Evolutionary conservation across 1,284 basidiomycete genomes (phyloP).

Genomic region (Fomitopsis schrenkii): DNA sequence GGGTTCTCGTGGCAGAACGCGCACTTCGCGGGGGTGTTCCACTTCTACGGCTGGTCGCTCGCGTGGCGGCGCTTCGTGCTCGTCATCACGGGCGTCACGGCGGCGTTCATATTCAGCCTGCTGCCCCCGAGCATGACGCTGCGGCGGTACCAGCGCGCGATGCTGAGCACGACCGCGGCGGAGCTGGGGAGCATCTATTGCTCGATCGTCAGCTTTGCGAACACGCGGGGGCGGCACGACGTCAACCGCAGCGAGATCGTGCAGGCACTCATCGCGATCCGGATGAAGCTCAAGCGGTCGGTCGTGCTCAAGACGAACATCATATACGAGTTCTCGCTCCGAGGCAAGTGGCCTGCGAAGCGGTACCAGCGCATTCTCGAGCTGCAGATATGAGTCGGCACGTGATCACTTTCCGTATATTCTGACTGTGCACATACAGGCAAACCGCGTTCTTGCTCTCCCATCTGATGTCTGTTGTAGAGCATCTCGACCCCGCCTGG

Average conservation of each 20-base stretch:
- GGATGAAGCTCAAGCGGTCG: slow-evolving; percentile 60
- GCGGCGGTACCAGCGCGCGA: slow-evolving; percentile 59
- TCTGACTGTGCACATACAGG: slow-evolving; percentile 30
- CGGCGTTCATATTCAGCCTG: slow-evolving; percentile 65
- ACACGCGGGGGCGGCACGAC: slow-evolving; percentile 36
- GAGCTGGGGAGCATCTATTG: slow-evolving; percentile 68
- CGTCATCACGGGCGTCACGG: slow-evolving; percentile 56
- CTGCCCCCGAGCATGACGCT: slow-evolving; percentile 70
- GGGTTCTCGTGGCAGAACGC: slow-evolving; percentile 72
- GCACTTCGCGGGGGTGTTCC: slow-evolving; percentile 42
- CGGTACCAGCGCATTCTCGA: slow-evolving; percentile 65
- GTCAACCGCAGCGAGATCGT: slow-evolving; percentile 49
- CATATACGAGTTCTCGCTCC: slow-evolving; percentile 68
- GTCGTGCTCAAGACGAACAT: slow-evolving; percentile 53
- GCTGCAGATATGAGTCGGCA: slow-evolving; percentile 48
- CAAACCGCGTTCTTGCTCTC: slow-evolving; percentile 59
- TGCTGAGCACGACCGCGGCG: slow-evolving; percentile 55
- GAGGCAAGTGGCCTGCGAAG: slow-evolving; percentile 65
- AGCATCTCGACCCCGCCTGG: slow-evolving; percentile 70
- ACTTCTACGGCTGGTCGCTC: slow-evolving; percentile 55
- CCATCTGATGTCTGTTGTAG: slow-evolving; percentile 59
- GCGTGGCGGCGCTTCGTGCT: slow-evolving; percentile 67
- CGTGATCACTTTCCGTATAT: neutral
- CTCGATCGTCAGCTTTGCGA: slow-evolving; percentile 61
- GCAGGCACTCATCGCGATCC: slow-evolving; percentile 55